Conservation (phyloP, 2,329 filamentous ascomycete species). For the Monilinia aucupariae region DNA sequence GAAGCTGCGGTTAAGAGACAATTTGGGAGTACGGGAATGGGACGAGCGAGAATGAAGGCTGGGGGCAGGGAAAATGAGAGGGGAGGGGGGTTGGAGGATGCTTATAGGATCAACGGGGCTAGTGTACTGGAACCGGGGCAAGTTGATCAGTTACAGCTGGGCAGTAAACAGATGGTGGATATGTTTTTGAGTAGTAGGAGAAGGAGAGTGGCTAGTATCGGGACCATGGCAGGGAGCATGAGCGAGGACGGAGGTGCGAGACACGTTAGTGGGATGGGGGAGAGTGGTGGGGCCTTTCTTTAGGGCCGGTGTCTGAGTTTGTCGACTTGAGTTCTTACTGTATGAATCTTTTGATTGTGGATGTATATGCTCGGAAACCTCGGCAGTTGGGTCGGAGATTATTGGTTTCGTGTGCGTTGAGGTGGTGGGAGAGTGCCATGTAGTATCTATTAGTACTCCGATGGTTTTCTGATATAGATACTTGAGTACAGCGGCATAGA, state of each 20-base stretch:
- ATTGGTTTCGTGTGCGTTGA: neutral
- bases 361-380: neutral
- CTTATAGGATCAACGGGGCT: conserved; percentile 21
- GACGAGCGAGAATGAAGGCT: neutral
- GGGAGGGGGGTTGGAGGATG: conserved; percentile 18
- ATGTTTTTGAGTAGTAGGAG: conserved; percentile 48
- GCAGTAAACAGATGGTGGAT: conserved; percentile 50
- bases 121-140: conserved; percentile 27
- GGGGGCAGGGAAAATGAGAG: conserved; percentile 11
- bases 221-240: conserved; percentile 34
- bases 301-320: neutral
- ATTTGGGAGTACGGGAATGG: conserved; percentile 28
- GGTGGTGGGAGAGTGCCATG: neutral
- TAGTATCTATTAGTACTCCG: neutral
- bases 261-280: neutral
- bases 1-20: conserved; percentile 32
- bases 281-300: neutral
- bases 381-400: neutral
- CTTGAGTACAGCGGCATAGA: neutral
- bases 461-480: neutral
- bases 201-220: conserved; percentile 38
- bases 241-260: neutral
- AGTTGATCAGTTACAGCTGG: conserved; percentile 37
- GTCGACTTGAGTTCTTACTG: neutral
- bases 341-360: neutral